Percentiles rank a stretch among this genome's conserved stretches.
Conservation (phyloP, 208 protist species). For the Acanthamoeba polyphaga region DNA sequence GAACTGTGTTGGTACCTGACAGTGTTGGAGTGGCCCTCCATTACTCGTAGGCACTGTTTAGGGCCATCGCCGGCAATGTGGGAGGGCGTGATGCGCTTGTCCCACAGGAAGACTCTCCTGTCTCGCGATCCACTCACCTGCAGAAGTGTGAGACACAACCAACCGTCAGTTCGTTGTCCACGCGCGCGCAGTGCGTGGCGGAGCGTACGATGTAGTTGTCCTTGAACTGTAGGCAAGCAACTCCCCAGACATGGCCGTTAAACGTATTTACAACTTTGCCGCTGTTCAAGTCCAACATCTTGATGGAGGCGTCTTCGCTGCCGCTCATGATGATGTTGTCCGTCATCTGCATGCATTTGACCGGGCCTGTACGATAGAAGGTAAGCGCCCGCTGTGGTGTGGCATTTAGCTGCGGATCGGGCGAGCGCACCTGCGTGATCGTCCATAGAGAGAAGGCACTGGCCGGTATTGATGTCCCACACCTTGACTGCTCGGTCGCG, state of each 20-base stretch:
- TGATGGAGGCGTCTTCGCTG: conserved; percentile 41
- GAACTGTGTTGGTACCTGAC: neutral
- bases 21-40: conserved; percentile 53
- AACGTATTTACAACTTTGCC: conserved; percentile 50
- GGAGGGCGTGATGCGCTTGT: neutral
- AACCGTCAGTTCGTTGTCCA: neutral
- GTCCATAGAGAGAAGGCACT: conserved; percentile 16
- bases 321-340: conserved; percentile 59
- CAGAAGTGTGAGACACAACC: neutral
- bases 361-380: neutral
- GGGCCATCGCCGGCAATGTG: no score
- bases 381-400: no score
- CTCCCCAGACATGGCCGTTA: conserved; percentile 9
- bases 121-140: conserved; percentile 47
- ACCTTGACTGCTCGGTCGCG: conserved; percentile 27
- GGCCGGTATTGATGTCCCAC: conserved; percentile 36
- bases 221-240: conserved; percentile 31
- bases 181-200: neutral
- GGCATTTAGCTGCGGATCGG: no score
- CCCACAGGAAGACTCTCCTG: conserved; percentile 24
- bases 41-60: neutral
- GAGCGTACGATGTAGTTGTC: conserved; percentile 7
- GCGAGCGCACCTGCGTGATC: neutral
- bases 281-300: conserved; percentile 33
- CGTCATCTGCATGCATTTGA: conserved; percentile 68